A percentile compares a stretch with the other conserved stretches of the same genome.
Evolutionary conservation across 371 early-diverging fungal genomes (phyloP).

Genomic region (Syncephalastrum sp.): DNA sequence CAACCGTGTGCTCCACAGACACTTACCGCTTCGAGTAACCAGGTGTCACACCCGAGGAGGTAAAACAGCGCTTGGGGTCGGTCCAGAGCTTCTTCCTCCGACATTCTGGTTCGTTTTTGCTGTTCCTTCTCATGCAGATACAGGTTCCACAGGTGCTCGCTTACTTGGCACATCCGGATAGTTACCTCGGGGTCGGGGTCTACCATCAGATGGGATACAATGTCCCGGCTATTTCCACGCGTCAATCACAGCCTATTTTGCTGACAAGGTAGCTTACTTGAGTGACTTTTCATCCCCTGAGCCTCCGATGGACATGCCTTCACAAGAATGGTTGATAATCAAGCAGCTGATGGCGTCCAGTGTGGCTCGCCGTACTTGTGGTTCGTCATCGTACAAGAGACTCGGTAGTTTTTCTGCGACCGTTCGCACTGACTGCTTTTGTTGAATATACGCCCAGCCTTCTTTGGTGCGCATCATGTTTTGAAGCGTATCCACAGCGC

Average conservation of each 20-base stretch:
- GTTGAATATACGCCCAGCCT: conserved; percentile 44
- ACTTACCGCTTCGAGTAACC: conserved; percentile 51
- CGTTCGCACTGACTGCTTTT: conserved; percentile 22
- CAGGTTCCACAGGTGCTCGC: conserved; percentile 52
- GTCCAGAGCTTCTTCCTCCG: conserved; percentile 2
- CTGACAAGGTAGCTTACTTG: conserved; percentile 18
- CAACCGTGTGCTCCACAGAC: background rate
- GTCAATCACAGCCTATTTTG: background rate
- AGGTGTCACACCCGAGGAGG: conserved; percentile 41
- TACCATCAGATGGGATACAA: conserved; percentile 45
- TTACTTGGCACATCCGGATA: conserved; percentile 48
- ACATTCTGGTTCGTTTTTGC: conserved; percentile 26
- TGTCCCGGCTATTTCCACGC: conserved; percentile 25
- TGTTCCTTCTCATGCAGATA: conserved; percentile 31
- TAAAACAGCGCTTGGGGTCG: conserved; percentile 40
- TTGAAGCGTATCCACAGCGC: conserved; percentile 50
- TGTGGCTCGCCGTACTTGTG: conserved; percentile 59
- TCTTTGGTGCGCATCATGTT: conserved; percentile 29
- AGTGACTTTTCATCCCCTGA: conserved; percentile 20
- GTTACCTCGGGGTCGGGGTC: conserved; percentile 61
- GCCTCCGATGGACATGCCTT: conserved; percentile 29
- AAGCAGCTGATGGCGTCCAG: conserved; percentile 57
- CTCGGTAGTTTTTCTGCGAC: conserved; percentile 36
- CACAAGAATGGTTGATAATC: conserved; percentile 45
- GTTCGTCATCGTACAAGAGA: conserved; percentile 56